Percentiles rank a stretch among this genome's conserved stretches.
phyloP scores from a whole-genome alignment of 139 green algal species.

The Medakamo hakoo region DNA sequence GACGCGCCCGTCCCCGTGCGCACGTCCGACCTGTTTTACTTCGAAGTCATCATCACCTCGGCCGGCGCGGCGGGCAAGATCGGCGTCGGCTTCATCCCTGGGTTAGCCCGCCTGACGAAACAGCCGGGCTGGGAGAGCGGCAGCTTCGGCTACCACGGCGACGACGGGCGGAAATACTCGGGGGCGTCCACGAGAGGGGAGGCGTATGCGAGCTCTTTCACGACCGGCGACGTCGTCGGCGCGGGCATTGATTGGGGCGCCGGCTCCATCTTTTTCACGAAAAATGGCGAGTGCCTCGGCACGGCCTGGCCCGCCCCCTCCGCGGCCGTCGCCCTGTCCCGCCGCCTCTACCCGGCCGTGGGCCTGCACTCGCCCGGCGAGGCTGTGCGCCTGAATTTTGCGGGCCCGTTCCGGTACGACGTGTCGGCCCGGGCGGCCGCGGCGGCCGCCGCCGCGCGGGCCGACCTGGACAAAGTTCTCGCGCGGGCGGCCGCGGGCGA shows the following conservation, averaged over 20 bases:
- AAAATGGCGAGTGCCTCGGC: slow-evolving; percentile 64
- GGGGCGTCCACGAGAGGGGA: slow-evolving; percentile 31
- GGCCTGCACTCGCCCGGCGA: slow-evolving; percentile 63
- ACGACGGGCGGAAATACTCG: slow-evolving; percentile 60
- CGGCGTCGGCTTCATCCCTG: slow-evolving; percentile 56
- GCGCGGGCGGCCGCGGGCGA: neutral
- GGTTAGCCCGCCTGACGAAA: slow-evolving; percentile 42
- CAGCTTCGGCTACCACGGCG: slow-evolving; percentile 76
- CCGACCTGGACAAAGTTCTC: neutral
- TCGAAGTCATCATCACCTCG: slow-evolving; percentile 53
- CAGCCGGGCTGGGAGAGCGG: slow-evolving; percentile 73
- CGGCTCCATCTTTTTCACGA: slow-evolving; percentile 89
- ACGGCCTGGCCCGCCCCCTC: slow-evolving; percentile 35
- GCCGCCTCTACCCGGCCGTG: slow-evolving; percentile 60
- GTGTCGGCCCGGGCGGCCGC: slow-evolving; percentile 30
- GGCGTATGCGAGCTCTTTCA: slow-evolving; percentile 60
- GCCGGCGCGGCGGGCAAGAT: slow-evolving; percentile 38
- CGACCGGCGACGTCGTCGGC: slow-evolving; percentile 54
- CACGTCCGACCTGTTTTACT: slow-evolving; percentile 65
- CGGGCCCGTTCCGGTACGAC: slow-evolving; percentile 63
- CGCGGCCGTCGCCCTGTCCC: neutral
- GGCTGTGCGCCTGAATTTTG: slow-evolving; percentile 66
- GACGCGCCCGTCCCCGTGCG: slow-evolving; percentile 45
- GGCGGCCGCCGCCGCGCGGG: neutral
- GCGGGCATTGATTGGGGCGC: slow-evolving; percentile 55